Conservation (phyloP, 2,329 filamentous ascomycete species). For the Paracorniculantispora psalliotae region DNA sequence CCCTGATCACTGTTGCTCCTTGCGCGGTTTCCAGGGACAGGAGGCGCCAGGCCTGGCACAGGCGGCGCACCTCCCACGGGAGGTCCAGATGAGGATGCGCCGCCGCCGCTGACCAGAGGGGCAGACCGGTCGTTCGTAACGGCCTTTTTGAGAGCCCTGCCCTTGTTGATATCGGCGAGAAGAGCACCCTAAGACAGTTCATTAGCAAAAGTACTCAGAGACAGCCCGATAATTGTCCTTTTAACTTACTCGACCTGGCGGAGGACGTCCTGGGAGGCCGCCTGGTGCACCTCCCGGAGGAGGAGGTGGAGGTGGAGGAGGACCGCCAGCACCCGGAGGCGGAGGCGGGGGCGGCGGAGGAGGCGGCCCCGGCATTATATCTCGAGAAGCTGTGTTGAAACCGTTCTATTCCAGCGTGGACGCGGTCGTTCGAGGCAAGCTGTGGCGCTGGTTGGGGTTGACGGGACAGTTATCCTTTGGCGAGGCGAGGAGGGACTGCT, state of each 20-base stretch:
- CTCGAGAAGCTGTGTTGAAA: neutral
- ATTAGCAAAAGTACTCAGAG: neutral
- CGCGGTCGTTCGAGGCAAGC: neutral
- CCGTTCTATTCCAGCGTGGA: conserved; percentile 1
- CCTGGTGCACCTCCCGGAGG: conserved; percentile 41
- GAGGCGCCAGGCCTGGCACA: conserved; percentile 71
- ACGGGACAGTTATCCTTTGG: neutral
- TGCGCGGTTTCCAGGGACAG: conserved; percentile 63
- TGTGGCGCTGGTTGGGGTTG: neutral
- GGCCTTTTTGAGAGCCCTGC: conserved; percentile 72
- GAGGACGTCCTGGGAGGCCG: conserved; percentile 52
- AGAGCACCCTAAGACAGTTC: conserved; percentile 64
- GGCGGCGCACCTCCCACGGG: conserved; percentile 74
- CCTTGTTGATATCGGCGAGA: conserved; percentile 82
- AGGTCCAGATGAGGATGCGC: conserved; percentile 42
- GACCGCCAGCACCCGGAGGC: conserved; percentile 57
- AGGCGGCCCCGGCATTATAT: conserved; percentile 42
- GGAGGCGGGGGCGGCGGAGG: conserved; percentile 69
- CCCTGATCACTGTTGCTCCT: conserved; percentile 80
- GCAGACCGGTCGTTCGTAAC: conserved; percentile 91
- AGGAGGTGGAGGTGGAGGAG: conserved; percentile 62
- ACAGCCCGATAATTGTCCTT: neutral
- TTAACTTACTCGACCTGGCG: conserved; percentile 58
- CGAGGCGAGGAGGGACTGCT: neutral
- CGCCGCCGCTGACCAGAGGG: conserved; percentile 50